These are phyloP conservation scores for Ceriops decandra DNA, from an alignment of 345 rosid genomes.

Conservation along the genomic window DNA sequence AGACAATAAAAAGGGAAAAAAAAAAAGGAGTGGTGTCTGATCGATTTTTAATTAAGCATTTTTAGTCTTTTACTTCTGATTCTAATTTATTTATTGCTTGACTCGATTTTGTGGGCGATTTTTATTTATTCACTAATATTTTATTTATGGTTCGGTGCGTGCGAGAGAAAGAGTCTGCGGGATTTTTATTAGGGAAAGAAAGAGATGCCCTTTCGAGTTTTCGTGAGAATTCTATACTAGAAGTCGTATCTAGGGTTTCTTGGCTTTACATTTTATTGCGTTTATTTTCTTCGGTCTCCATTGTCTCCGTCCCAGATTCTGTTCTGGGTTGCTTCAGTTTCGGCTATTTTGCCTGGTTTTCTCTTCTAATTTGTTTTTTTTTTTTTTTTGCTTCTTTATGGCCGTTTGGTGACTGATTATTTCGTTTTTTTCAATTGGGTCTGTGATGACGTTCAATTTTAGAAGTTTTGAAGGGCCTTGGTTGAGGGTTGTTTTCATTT, in stretches of 20 bases:
- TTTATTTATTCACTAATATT: constrained; percentile 22
- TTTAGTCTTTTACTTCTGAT: constrained; percentile 15
- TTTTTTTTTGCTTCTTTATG: constrained; percentile 12
- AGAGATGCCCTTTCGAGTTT: constrained; percentile 33
- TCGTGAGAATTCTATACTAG: constrained; percentile 29
- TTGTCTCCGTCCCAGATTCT: not conserved
- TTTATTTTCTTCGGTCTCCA: constrained; percentile 8
- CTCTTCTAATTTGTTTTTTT: constrained; percentile 9
- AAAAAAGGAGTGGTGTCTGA: constrained; percentile 1
- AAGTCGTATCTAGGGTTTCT: constrained; percentile 34
- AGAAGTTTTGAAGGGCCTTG: not conserved
- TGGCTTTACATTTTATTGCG: constrained; percentile 15
- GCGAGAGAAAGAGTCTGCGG: constrained; percentile 7
- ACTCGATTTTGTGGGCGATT: constrained; percentile 29
- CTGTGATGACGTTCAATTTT: constrained; percentile 18
- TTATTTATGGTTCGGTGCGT: constrained; percentile 25
- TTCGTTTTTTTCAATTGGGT: constrained; percentile 26
- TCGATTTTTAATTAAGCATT: constrained; percentile 28
- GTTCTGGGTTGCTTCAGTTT: constrained; percentile 8
- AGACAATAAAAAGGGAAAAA: constrained; percentile 7
- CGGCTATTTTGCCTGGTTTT: constrained; percentile 2
- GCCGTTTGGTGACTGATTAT: constrained; percentile 10
- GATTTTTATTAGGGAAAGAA: constrained; percentile 33
- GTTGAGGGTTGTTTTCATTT: constrained; percentile 24
- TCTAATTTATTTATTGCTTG: constrained; percentile 30